These are phyloP conservation scores for Clausena lansium DNA, from an alignment of 345 rosid genomes.

Conservation along the genomic window DNA sequence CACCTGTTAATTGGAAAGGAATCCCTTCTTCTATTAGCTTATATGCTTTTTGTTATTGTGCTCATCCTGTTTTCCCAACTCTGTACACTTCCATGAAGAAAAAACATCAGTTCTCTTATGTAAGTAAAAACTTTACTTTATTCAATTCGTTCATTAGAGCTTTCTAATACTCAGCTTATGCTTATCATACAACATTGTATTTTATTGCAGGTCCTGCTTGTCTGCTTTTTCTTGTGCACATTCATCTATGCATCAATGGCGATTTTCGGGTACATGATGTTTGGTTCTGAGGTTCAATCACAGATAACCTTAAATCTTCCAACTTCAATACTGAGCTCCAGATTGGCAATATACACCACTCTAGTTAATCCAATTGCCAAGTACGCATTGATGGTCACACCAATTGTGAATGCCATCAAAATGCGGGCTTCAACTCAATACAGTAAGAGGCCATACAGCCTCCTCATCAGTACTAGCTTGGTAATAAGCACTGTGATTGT, in stretches of 20 bases:
- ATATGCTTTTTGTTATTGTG: constrained; percentile 87
- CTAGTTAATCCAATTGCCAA: constrained; percentile 59
- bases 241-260: constrained; percentile 55
- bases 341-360: constrained; percentile 60
- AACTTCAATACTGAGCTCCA: constrained; percentile 38
- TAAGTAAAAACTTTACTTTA: constrained; percentile 31
- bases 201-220: constrained; percentile 42
- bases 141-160: background rate
- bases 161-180: background rate
- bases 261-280: constrained; percentile 56
- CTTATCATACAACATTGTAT: background rate
- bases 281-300: constrained; percentile 43
- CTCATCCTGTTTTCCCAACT: constrained; percentile 90
- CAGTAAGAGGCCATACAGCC: constrained; percentile 26
- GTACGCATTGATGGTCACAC: constrained; percentile 58
- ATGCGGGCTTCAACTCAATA: constrained; percentile 25
- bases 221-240: constrained; percentile 52
- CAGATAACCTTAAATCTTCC: constrained; percentile 63
- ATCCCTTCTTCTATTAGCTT: constrained; percentile 76
- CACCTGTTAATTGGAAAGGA: constrained; percentile 46
- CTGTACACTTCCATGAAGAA: constrained; percentile 78
- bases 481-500: constrained; percentile 47
- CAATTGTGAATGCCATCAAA: constrained; percentile 42
- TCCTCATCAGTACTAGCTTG: constrained; percentile 38
- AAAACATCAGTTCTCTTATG: constrained; percentile 74